Conservation (phyloP, 2,329 filamentous ascomycete genomes). For the Ceratocystis lukuohia region DNA sequence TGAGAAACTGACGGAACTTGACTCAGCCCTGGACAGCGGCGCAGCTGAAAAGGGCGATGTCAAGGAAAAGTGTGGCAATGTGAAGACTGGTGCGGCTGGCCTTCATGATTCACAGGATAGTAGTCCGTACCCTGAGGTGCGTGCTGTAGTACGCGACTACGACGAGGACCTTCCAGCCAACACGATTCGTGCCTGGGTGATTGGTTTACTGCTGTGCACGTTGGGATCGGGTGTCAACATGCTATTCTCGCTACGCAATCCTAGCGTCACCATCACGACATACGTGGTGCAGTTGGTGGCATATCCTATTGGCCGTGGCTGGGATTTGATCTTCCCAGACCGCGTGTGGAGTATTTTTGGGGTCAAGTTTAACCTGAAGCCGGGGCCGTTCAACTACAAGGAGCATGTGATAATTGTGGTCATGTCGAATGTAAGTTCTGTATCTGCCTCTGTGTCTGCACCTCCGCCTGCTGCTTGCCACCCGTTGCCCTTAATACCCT, state of each 20-base stretch:
- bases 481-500: neutral
- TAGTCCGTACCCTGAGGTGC: constrained; percentile 55
- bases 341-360: constrained; percentile 39
- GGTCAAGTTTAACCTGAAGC: constrained; percentile 41
- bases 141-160: constrained; percentile 50
- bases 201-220: constrained; percentile 47
- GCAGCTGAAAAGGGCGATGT: constrained; percentile 35
- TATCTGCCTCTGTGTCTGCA: too few relatives aligned
- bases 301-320: constrained; percentile 43
- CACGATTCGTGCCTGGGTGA: constrained; percentile 50
- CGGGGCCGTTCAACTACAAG: constrained; percentile 48
- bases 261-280: constrained; percentile 45
- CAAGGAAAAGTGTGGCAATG: constrained; percentile 24
- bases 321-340: constrained; percentile 43
- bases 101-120: constrained; percentile 42
- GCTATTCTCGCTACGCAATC: constrained; percentile 47
- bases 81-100: constrained; percentile 36
- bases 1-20: constrained; percentile 47
- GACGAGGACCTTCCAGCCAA: constrained; percentile 52
- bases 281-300: constrained; percentile 50
- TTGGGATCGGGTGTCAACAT: constrained; percentile 49
- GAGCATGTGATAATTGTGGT: constrained; percentile 49
- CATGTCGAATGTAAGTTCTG: constrained; percentile 45
- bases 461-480: neutral
- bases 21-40: constrained; percentile 40